Evolutionary conservation across 1,284 basidiomycete genomes (phyloP).

Genomic region (Leucoagaricus sp.): DNA sequence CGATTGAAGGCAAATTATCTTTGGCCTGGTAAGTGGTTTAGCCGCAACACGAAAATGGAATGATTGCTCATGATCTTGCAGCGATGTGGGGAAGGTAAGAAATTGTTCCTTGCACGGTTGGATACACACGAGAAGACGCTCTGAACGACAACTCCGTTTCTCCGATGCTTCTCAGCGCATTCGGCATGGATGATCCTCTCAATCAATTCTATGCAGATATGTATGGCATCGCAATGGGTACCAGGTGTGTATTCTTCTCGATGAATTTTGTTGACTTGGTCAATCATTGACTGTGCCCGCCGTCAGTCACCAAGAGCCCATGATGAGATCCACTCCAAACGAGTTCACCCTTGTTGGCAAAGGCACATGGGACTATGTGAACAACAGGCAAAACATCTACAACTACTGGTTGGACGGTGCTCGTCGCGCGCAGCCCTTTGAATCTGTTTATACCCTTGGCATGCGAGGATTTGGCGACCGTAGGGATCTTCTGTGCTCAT

Average conservation of each 20-base stretch:
- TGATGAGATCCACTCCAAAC: constrained; percentile 61
- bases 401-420: constrained; percentile 61
- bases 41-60: not conserved
- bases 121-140: no score
- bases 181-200: constrained; percentile 62
- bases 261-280: no score
- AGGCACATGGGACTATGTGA: constrained; percentile 63
- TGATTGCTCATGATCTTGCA: constrained; percentile 17
- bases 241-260: constrained; percentile 36
- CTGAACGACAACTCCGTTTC: not conserved
- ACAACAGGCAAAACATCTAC: constrained; percentile 53
- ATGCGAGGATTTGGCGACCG: constrained; percentile 66
- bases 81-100: constrained; percentile 39
- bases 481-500: constrained; percentile 25
- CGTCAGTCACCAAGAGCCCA: constrained; percentile 68
- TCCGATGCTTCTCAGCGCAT: constrained; percentile 45
- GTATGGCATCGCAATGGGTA: constrained; percentile 75
- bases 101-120: not conserved
- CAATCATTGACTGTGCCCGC: no score
- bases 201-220: constrained; percentile 67
- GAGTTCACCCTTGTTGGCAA: constrained; percentile 58
- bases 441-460: constrained; percentile 64
- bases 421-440: constrained; percentile 54
- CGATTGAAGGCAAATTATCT: constrained; percentile 71
- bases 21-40: constrained; percentile 52